These are phyloP conservation scores for Phytophthora rubi DNA, from an alignment of 352 stramenopile genomes.

Conservation along the genomic window DNA sequence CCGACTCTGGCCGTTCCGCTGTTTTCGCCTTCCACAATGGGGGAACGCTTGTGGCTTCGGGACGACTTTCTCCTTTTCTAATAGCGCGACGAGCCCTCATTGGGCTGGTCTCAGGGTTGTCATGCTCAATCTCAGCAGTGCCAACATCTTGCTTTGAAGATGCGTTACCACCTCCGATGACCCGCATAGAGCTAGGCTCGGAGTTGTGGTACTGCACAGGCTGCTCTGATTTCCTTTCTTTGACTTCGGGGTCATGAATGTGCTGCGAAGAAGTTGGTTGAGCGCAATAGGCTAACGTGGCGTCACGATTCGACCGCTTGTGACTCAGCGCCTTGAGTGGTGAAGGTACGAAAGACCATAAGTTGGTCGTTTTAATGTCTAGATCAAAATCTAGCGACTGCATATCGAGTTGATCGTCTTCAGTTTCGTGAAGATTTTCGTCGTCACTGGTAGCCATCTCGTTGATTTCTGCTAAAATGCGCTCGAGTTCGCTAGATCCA, in stretches of 20 bases:
- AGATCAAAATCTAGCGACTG: neutral
- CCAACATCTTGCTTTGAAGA: neutral
- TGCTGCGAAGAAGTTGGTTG: neutral
- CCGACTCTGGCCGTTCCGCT: neutral
- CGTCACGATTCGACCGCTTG: neutral
- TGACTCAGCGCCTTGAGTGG: neutral
- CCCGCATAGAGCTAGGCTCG: neutral
- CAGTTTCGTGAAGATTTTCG: neutral
- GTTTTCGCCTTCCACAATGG: neutral
- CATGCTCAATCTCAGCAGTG: neutral
- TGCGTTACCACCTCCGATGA: neutral
- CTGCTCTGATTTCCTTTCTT: neutral
- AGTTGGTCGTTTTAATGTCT: no score
- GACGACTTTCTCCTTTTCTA: neutral
- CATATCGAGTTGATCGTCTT: neutral
- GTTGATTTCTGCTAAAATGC: no score
- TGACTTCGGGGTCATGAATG: neutral
- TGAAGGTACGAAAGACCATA: neutral
- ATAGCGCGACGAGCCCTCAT: neutral
- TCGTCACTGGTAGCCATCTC: no score
- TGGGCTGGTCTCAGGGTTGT: slow-evolving; percentile 6
- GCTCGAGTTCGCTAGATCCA: no score
- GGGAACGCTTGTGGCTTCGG: neutral
- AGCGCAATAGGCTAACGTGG: neutral
- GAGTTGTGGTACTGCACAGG: neutral